These are phyloP conservation scores for Cladorrhinum sp. DNA, from an alignment of 2,329 filamentous ascomycete species.

Conservation along the genomic window DNA sequence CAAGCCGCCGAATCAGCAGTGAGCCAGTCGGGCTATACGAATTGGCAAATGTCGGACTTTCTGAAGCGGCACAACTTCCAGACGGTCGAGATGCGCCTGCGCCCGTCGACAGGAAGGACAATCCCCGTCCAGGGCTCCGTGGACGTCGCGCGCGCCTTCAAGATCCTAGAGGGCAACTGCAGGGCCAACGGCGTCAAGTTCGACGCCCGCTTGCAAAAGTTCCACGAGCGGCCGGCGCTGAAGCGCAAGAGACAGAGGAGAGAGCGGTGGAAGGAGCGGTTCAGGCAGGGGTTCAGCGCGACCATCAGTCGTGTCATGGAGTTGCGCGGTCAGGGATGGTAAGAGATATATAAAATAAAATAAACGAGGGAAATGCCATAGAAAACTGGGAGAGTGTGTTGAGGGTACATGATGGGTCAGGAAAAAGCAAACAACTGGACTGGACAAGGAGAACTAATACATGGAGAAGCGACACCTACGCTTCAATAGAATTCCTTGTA, in stretches of 20 bases:
- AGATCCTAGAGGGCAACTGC: conserved; percentile 39
- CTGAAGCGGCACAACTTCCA: conserved; percentile 8
- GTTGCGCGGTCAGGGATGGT: conserved; percentile 79
- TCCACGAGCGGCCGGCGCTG: conserved; percentile 71
- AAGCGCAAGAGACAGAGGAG: conserved; percentile 73
- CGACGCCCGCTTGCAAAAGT: conserved; percentile 60
- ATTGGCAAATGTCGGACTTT: conserved; percentile 9
- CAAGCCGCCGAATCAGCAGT: not conserved
- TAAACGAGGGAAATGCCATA: not conserved
- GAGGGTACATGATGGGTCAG: not conserved
- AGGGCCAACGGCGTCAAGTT: conserved; percentile 54
- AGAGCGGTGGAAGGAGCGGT: conserved; percentile 66
- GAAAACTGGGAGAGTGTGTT: not conserved
- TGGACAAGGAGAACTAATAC: not conserved
- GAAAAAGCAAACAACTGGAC: not conserved
- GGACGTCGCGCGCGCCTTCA: conserved; percentile 46
- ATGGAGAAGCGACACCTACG: not conserved
- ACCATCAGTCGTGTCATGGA: conserved; percentile 63
- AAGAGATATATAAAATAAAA: conserved; percentile 19
- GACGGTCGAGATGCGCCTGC: conserved; percentile 35
- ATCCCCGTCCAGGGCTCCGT: conserved; percentile 41
- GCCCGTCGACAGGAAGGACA: conserved; percentile 45
- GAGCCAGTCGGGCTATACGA: not conserved
- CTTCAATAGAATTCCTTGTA: not conserved
- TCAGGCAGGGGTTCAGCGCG: conserved; percentile 65